Evolutionary conservation across 257 asterid genomes (phyloP), one percentile per base, ranked within the genome.

Genomic region (Solanum dulcamara): DNA sequence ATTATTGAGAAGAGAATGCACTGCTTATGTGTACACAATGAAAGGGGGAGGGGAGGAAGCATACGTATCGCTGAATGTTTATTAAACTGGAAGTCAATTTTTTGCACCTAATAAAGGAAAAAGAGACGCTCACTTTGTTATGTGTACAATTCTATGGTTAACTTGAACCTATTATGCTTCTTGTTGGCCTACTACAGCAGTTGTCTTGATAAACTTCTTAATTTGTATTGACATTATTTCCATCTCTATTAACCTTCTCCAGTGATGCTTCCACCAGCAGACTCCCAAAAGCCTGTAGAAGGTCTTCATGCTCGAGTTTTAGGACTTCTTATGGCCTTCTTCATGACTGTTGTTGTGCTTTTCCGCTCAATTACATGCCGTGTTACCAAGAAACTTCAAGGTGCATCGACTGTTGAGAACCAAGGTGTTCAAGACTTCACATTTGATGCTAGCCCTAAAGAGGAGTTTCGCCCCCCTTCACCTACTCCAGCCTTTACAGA

Each of bases 391-490:
- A 95, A 90, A 74, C 90, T 91, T 74, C 93, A 89, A 7, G 93
- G 88, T 57, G 82, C 92, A 42, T 89, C 94, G 5, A 38, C 89
- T 30, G 91, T 88, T 83, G 85, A 84, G 4, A 89, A 90, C 57
- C 91, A 87, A 71, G 88, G 81, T 26, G 32, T 71, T 83, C 89
- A 87, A 88, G 97, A 92, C 68, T 88, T 94, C 35, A 64, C 92
- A 84, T 90, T 91, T 48, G 91, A 89, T 55, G 87, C 91, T 24
- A 87, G 50, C 37, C 83, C 92, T 14, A 91, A 91, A 91, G 98
- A 91, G 88, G 98, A 95, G 82, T 89, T 92, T 83, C 90, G 98
- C 7, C 95, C 94, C 15, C 98, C 97, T 86, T 95, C 99, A 60
- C 98, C 96, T 2, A 88, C 92, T 30, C 97, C 94, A 42, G 92